A percentile compares a stretch with the other conserved stretches of the same genome.
phyloP scores from a whole-genome alignment of 331 rosid species.

The Pyracantha coccinea region DNA sequence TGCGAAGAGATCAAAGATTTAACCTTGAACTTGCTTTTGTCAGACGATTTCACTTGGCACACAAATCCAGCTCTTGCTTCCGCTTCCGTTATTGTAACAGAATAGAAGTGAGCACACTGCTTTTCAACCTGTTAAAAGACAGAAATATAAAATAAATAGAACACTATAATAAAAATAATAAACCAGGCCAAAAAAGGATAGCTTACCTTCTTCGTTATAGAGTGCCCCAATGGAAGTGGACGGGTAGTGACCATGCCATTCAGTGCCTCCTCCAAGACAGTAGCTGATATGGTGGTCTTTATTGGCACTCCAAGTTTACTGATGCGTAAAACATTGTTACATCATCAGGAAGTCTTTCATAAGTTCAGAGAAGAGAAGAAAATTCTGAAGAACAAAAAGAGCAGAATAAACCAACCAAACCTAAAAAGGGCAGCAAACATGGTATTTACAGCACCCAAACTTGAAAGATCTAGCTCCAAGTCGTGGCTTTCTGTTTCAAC shows the following conservation, averaged over 20 bases:
- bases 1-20: conserved; percentile 12
- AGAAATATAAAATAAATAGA: conserved; percentile 12
- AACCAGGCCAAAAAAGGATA: background rate
- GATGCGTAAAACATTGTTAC: background rate
- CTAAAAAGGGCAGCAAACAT: conserved; percentile 99
- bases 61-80: conserved; percentile 85
- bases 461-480: no score
- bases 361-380: background rate
- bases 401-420: conserved; percentile 27
- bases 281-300: conserved; percentile 93
- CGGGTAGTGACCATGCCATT: conserved; percentile 57
- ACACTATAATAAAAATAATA: background rate
- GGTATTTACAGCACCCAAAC: no score
- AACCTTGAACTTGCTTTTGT: conserved; percentile 99
- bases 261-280: conserved; percentile 92
- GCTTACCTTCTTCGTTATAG: conserved; percentile 60
- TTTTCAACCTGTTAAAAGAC: conserved; percentile 72
- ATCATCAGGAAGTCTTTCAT: background rate
- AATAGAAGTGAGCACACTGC: conserved; percentile 95
- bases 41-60: conserved; percentile 89
- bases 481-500: conserved; percentile 92
- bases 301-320: conserved; percentile 99
- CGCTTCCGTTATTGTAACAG: conserved; percentile 72
- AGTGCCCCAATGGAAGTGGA: conserved; percentile 66
- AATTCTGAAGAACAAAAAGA: background rate